Base-by-base conservation (phyloP, 2,329 filamentous ascomycete species). In the Botrytis deweyae region DNA sequence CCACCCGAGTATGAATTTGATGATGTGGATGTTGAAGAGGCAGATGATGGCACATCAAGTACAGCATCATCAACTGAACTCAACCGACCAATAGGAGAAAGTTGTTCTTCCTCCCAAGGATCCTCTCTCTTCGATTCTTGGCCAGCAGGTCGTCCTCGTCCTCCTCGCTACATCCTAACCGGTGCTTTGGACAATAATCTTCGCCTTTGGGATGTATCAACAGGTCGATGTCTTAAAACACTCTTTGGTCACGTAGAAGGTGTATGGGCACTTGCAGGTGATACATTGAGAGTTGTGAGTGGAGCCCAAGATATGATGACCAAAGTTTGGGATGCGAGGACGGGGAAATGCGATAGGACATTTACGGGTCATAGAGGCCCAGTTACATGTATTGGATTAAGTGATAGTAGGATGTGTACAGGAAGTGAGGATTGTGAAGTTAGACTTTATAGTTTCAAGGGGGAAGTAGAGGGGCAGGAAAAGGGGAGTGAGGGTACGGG, bases 191-290 rank as follows among this genome's bases (percentile, higher is more conserved):
- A 99, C 82, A 92, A 91, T 73, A 98, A 94, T 0, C 93, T 98
- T 76, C 91, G 95, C 18, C 87, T 98, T 33, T 99, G 96, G 95
- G 94, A 98, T 81, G 93, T 94, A 1, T 88, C 88, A 8, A 92
- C 92, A 0, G 94, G 93, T 55, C 89, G 90, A 76, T 97, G 93
- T 79, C 87, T 98, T 49, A 92, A 94, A 75, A 97, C 94, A 46
- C 97, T 98, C 86, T 99, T 98, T 81, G 96, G 96, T 0, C 96
- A 99, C 80, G 89, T 99, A 36, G 96, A 99, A 82, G 96, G 96
- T 46, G 92, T 99, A 33, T 99, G 96, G 96, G 92, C 93, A 9
- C 87, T 99, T 4, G 93, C 93, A 0, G 95, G 93, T 4, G 95
- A 98, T 83, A 95, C 92, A 1, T 85, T 98, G 33, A 90, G 96